phyloP scores from a whole-genome alignment of 75 land plant genomes.

The Pinus albicaulis region DNA sequence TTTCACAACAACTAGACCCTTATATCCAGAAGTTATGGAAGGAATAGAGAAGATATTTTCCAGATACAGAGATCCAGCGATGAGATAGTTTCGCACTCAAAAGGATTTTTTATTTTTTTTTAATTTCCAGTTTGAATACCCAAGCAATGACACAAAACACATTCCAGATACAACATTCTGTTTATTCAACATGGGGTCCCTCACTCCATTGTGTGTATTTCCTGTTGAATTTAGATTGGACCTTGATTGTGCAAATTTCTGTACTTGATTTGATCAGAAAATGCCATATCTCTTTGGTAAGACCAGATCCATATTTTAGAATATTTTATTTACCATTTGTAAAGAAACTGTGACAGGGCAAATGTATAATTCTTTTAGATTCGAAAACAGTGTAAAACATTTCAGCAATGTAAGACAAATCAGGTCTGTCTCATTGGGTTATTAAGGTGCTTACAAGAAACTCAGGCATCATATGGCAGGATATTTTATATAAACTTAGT shows the following conservation, averaged over 20 bases:
- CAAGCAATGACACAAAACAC: not conserved
- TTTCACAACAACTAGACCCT: constrained; percentile 50
- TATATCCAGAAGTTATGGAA: constrained; percentile 52
- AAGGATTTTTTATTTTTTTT: not conserved
- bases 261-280: not conserved
- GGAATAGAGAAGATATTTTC: constrained; percentile 67
- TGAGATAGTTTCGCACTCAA: constrained; percentile 10
- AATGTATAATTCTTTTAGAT: not conserved
- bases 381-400: not conserved
- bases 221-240: not conserved
- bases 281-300: not conserved
- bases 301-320: not conserved
- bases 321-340: not conserved
- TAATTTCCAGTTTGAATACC: not conserved
- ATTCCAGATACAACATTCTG: not conserved
- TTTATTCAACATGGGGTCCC: not conserved
- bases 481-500: not conserved
- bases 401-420: not conserved
- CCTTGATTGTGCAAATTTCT: not conserved
- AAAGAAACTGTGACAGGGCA: not conserved
- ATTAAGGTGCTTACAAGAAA: not conserved
- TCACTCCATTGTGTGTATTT: not conserved
- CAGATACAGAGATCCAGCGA: constrained; percentile 81
- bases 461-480: not conserved
- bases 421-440: not conserved